Evolutionary conservation across 352 stramenopile genomes (phyloP).

Genomic region (Globisporangium paddicum): DNA sequence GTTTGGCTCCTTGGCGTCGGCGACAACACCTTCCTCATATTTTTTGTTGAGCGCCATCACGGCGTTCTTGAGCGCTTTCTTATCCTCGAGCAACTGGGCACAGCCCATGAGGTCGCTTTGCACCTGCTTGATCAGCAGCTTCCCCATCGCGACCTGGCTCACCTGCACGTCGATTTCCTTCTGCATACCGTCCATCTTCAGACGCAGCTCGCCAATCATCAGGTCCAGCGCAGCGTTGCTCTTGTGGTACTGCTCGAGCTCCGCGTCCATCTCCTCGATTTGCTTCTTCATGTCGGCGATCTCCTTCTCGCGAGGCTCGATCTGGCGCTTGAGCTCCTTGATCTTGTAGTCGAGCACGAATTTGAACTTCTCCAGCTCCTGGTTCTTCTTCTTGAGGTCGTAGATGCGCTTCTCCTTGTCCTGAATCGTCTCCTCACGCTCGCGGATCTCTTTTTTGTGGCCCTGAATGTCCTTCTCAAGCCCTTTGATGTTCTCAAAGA

Average conservation of each 20-base stretch:
- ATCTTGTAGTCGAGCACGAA: conserved; percentile 97
- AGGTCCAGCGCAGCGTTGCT: conserved; percentile 92
- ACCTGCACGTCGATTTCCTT: conserved; percentile 75
- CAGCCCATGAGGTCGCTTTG: conserved; percentile 71
- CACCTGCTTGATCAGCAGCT: conserved; percentile 69
- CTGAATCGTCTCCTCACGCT: conserved; percentile 92
- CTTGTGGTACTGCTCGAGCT: conserved; percentile 95
- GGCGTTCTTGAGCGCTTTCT: conserved; percentile 71
- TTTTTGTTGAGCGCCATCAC: conserved; percentile 86
- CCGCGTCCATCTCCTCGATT: conserved; percentile 95
- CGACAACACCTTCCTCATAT: conserved; percentile 66
- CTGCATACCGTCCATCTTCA: conserved; percentile 93
- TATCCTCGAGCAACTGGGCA: conserved; percentile 67
- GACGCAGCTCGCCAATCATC: conserved; percentile 92
- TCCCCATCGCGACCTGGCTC: conserved; percentile 54
- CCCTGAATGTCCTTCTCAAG: conserved; percentile 92
- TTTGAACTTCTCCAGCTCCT: conserved; percentile 97
- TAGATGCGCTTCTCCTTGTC: conserved; percentile 97
- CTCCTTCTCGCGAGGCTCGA: conserved; percentile 93
- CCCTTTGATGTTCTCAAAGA: conserved; percentile 89
- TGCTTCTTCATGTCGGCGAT: conserved; percentile 94
- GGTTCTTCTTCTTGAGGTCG: conserved; percentile 97
- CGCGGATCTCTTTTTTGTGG: conserved; percentile 92
- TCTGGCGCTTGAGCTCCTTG: conserved; percentile 95
- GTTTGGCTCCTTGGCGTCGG: conserved; percentile 84